Conservation (phyloP, 2,329 filamentous ascomycete species). For the Atkinsonella hypoxylon region DNA sequence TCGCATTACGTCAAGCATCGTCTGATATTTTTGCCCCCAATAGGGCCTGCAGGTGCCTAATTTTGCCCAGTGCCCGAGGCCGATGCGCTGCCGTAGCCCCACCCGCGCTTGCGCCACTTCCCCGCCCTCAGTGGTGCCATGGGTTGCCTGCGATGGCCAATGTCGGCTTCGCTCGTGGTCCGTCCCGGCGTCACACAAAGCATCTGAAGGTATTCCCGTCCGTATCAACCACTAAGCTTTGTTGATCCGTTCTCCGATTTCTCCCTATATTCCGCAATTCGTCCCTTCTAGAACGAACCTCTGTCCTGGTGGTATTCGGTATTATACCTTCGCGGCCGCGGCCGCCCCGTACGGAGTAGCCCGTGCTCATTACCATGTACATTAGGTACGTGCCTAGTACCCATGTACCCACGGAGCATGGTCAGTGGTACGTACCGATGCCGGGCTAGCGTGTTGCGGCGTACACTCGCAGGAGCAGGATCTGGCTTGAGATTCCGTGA, state of each 20-base stretch:
- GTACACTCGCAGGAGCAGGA: not conserved
- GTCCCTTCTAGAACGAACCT: too few species aligned
- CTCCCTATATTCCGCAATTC: not conserved
- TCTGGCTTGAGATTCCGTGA: conserved; percentile 1
- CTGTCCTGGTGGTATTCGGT: not conserved
- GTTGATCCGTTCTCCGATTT: not conserved
- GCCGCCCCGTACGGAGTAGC: too few species aligned
- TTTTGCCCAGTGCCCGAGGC: not conserved
- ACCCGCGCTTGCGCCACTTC: not conserved
- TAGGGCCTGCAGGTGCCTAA: too few species aligned
- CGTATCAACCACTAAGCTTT: not conserved
- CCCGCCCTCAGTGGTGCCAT: not conserved
- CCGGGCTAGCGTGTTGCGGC: not conserved
- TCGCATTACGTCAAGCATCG: not conserved
- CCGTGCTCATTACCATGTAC: too few species aligned
- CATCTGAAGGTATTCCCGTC: not conserved
- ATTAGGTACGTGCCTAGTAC: too few species aligned
- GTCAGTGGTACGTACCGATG: not conserved
- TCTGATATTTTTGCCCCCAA: too few species aligned
- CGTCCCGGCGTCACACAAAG: not conserved
- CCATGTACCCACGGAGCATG: too few species aligned
- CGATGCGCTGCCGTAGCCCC: not conserved
- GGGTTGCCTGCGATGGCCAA: too few species aligned
- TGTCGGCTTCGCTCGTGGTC: not conserved
- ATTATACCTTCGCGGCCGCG: not conserved